Percentiles rank a stretch among this genome's conserved stretches.
phyloP scores from a whole-genome alignment of 805 yeast species.

The Wickerhamomyces canadensis region DNA sequence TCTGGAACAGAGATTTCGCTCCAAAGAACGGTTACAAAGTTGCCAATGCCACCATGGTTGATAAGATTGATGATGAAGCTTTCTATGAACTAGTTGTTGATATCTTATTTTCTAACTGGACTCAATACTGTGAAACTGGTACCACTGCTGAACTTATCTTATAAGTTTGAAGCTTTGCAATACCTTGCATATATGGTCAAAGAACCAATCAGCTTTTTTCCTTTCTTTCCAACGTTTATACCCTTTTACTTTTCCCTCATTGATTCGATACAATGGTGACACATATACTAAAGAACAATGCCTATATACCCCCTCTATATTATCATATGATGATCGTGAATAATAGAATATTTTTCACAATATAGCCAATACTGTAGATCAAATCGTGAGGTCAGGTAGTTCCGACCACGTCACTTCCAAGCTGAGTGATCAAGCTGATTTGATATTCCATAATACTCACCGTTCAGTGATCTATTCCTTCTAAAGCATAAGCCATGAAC shows the following conservation, averaged over 20 bases:
- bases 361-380: too few relatives aligned
- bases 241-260: background rate
- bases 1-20: constrained; percentile 33
- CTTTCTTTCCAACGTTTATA: background rate
- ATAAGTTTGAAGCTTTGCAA: background rate
- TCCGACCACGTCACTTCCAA: too few relatives aligned
- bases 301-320: too few relatives aligned
- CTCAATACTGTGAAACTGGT: constrained; percentile 28
- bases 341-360: too few relatives aligned
- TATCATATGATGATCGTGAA: too few relatives aligned
- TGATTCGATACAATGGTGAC: background rate
- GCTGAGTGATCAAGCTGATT: too few relatives aligned
- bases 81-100: constrained; percentile 30
- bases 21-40: constrained; percentile 28
- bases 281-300: too few relatives aligned
- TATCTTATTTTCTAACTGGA: constrained; percentile 32
- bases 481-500: too few relatives aligned
- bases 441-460: too few relatives aligned
- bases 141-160: constrained; percentile 9
- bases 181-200: too few relatives aligned
- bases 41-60: constrained; percentile 33
- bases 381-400: too few relatives aligned
- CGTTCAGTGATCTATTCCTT: too few relatives aligned
- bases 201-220: background rate
- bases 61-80: constrained; percentile 25